phyloP scores from a whole-genome alignment of 2,329 filamentous ascomycete species.

The Dichotomopilus funicola region DNA sequence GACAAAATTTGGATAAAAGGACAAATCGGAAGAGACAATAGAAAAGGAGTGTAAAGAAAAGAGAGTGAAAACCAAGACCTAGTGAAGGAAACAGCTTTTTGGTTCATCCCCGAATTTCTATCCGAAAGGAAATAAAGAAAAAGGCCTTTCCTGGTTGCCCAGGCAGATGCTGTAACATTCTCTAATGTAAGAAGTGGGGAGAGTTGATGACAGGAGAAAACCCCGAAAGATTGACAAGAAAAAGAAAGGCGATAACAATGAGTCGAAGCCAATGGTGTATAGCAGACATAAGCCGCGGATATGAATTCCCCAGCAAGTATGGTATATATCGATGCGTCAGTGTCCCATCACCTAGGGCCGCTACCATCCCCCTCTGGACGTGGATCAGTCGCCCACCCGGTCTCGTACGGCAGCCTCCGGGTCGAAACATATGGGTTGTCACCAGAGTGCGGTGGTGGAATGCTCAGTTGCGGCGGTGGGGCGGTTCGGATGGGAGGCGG shows the following conservation, averaged over 20 bases:
- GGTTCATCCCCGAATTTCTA: not conserved
- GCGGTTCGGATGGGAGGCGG: slow-evolving; percentile 15
- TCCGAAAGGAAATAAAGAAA: not conserved
- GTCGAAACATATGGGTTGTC: slow-evolving; percentile 18
- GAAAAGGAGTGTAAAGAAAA: not conserved
- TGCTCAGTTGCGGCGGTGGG: slow-evolving; percentile 11
- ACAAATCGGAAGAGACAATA: not conserved
- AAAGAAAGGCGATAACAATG: not conserved
- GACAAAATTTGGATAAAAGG: no score
- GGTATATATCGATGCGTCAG: no score
- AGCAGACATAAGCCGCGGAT: no score
- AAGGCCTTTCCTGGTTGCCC: slow-evolving; percentile 3
- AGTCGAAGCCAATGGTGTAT: not conserved
- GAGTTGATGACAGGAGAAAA: no score
- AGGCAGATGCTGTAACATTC: not conserved
- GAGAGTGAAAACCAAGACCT: not conserved
- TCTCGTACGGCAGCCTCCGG: slow-evolving; percentile 31
- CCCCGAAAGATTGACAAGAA: not conserved
- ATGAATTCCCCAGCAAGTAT: no score
- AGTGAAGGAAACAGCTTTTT: not conserved
- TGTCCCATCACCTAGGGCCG: slow-evolving; percentile 11
- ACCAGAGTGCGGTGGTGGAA: slow-evolving; percentile 6
- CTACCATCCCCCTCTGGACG: slow-evolving; percentile 14
- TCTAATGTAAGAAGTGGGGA: not conserved
- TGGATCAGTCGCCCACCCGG: slow-evolving; percentile 33